A percentile compares a stretch with the other conserved stretches of the same genome.
These are phyloP conservation scores for Psilocybe tampanensis DNA, from an alignment of 768 basidiomycete species.

Conservation along the genomic window DNA sequence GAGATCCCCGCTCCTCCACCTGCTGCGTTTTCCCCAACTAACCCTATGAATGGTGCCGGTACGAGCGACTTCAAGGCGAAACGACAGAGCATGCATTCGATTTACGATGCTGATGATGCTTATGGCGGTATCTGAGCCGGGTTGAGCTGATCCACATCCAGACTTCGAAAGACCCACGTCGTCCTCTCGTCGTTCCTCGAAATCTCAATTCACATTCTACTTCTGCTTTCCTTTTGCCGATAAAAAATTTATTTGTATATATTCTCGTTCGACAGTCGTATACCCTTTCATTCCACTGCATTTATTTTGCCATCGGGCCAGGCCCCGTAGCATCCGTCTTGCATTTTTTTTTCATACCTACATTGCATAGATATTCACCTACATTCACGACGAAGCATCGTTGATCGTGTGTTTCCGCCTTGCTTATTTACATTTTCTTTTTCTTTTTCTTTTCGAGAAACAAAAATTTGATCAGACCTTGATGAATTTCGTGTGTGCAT, in stretches of 20 bases:
- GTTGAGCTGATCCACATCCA: no score
- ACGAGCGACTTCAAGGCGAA: constrained; percentile 23
- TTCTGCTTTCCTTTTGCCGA: neutral
- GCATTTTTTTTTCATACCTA: no score
- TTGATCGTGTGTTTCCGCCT: no score
- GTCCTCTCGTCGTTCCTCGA: no score
- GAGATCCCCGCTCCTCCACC: constrained; percentile 3
- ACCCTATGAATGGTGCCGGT: neutral
- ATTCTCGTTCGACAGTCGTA: neutral
- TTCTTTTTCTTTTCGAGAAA: no score
- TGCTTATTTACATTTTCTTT: no score
- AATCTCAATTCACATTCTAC: no score
- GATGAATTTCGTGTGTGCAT: no score
- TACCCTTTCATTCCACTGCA: neutral
- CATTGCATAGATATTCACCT: no score
- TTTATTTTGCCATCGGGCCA: neutral
- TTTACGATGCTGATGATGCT: constrained; percentile 68
- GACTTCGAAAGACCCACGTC: no score
- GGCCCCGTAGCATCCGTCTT: neutral
- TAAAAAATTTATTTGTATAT: neutral
- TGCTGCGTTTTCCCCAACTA: neutral
- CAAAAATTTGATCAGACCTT: no score
- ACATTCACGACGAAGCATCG: no score
- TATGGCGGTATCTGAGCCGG: constrained; percentile 63
- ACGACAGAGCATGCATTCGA: constrained; percentile 55